A percentile compares a stretch with the other conserved stretches of the same genome.
These are phyloP conservation scores for Maudiozyma bulderi DNA, from an alignment of 805 yeast genomes.

Conservation along the genomic window DNA sequence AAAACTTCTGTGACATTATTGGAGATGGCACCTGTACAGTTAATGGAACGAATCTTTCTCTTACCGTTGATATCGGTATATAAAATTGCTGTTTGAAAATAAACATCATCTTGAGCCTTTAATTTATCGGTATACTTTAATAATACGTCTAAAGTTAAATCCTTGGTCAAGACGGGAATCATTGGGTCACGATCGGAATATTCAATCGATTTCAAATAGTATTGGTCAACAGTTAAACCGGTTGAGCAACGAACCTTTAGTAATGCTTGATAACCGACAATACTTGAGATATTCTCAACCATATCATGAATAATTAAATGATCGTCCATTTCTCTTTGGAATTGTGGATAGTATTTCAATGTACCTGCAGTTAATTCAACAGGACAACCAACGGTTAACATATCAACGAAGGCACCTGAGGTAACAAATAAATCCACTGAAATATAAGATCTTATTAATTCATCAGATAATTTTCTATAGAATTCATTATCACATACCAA, in stretches of 20 bases:
- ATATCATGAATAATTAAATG: slow-evolving; percentile 52
- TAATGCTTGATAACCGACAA: slow-evolving; percentile 69
- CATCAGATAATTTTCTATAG: slow-evolving; percentile 51
- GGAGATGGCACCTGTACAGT: slow-evolving; percentile 72
- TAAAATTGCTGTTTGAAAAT: slow-evolving; percentile 82
- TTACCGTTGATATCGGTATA: slow-evolving; percentile 72
- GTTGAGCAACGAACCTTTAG: slow-evolving; percentile 78
- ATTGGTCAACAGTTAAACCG: slow-evolving; percentile 72
- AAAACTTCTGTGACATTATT: slow-evolving; percentile 65
- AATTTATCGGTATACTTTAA: slow-evolving; percentile 65
- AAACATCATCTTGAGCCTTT: slow-evolving; percentile 63
- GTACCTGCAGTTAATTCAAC: slow-evolving; percentile 63
- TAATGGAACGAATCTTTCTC: slow-evolving; percentile 79
- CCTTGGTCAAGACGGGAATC: slow-evolving; percentile 55
- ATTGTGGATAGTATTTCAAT: slow-evolving; percentile 55
- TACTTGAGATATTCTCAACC: slow-evolving; percentile 39
- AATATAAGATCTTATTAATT: slow-evolving; percentile 46
- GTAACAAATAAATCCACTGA: slow-evolving; percentile 74
- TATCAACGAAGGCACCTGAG: slow-evolving; percentile 54
- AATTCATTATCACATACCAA: slow-evolving; percentile 52
- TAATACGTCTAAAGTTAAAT: slow-evolving; percentile 60
- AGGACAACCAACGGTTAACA: slow-evolving; percentile 62
- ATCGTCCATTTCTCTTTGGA: slow-evolving; percentile 61
- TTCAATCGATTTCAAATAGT: slow-evolving; percentile 52
- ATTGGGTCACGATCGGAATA: slow-evolving; percentile 47